phyloP scores from a whole-genome alignment of 78 protist genomes.

The Isochrysis galbana region DNA sequence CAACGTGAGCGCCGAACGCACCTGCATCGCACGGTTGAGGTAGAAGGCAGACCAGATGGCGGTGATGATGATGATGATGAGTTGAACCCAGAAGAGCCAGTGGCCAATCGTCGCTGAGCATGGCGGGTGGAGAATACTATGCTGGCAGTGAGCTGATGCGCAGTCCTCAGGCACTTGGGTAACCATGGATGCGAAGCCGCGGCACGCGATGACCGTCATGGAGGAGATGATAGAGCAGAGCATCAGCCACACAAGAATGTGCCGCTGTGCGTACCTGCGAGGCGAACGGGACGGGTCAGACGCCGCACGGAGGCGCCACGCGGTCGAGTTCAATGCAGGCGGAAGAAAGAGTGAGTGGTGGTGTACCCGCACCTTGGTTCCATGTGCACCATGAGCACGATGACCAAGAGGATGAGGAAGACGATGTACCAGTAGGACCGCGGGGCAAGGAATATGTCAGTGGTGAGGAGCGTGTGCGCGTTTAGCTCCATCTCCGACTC shows the following conservation, averaged over 20 bases:
- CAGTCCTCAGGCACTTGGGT: not conserved
- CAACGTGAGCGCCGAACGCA: no score
- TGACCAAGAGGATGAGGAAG: not conserved
- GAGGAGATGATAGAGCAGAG: not conserved
- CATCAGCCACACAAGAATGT: not conserved
- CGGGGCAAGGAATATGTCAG: not conserved
- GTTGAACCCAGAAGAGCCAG: not conserved
- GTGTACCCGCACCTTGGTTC: not conserved
- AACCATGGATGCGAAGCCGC: not conserved
- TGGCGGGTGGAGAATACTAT: not conserved
- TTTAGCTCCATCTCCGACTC: not conserved
- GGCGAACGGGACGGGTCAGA: not conserved
- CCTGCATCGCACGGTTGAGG: constrained; percentile 33
- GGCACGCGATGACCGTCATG: not conserved
- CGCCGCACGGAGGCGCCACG: not conserved
- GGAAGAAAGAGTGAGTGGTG: not conserved
- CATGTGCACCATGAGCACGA: not conserved
- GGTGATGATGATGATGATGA: not conserved
- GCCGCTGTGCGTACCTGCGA: not conserved
- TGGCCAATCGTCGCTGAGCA: not conserved
- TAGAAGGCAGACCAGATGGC: not conserved
- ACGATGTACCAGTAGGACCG: not conserved
- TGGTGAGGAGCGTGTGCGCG: not conserved
- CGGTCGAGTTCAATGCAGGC: not conserved
- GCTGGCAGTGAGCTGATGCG: not conserved